Percentiles rank a stretch among this genome's conserved stretches.
These are phyloP conservation scores for Pseudopithomyces maydicus DNA, from an alignment of 2,329 filamentous ascomycete species.

Conservation along the genomic window DNA sequence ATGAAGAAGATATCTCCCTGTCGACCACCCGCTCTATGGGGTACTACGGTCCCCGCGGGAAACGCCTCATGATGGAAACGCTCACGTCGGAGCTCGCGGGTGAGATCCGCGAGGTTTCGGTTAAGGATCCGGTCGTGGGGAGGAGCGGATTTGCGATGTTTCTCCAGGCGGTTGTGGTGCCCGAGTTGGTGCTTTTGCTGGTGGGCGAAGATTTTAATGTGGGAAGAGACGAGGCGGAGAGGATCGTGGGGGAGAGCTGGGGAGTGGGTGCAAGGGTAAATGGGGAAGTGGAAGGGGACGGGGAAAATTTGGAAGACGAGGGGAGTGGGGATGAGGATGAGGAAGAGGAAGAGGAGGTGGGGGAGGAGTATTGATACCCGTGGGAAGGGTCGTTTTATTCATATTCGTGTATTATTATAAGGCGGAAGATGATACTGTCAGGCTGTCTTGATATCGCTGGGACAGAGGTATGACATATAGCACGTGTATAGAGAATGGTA, in stretches of 20 bases:
- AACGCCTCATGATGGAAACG: slow-evolving; percentile 68
- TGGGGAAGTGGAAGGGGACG: slow-evolving; percentile 62
- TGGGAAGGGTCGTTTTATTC: too few species aligned
- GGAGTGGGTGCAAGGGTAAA: slow-evolving; percentile 71
- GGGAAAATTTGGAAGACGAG: slow-evolving; percentile 27
- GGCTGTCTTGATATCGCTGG: too few species aligned
- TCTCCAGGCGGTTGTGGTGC: slow-evolving; percentile 65
- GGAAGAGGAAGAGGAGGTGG: too few species aligned
- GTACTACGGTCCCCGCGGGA: slow-evolving; percentile 81
- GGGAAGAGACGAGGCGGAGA: slow-evolving; percentile 50
- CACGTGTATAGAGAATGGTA: too few species aligned
- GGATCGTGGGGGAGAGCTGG: slow-evolving; percentile 69
- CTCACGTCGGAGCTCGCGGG: slow-evolving; percentile 32
- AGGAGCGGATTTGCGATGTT: slow-evolving; percentile 38
- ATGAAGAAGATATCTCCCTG: neutral
- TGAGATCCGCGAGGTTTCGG: slow-evolving; percentile 28
- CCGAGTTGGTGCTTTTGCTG: slow-evolving; percentile 64
- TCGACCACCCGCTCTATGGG: slow-evolving; percentile 50
- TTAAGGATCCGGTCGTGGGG: slow-evolving; percentile 36
- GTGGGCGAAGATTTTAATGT: slow-evolving; percentile 64
- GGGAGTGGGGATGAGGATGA: slow-evolving; percentile 14
- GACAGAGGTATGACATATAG: too few species aligned
- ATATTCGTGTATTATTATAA: too few species aligned
- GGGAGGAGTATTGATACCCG: too few species aligned
- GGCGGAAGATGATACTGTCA: too few species aligned